Conservation (phyloP, 306 rosid species). For the Alnus rubra region DNA sequence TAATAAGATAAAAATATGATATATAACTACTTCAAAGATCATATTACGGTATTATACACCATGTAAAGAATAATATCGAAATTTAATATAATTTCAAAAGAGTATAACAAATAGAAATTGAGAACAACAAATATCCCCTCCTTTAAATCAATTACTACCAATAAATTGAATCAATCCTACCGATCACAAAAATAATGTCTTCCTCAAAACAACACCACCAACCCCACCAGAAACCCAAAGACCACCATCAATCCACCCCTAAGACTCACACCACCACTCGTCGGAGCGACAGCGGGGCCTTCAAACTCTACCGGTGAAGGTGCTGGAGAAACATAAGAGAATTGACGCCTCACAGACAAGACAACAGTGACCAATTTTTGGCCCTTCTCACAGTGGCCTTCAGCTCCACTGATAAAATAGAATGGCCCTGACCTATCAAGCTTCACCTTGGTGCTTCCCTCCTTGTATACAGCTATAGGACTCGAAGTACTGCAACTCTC, state of each 20-base stretch:
- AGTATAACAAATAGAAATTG: background rate
- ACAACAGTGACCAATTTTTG: slow-evolving; percentile 26
- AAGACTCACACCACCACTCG: background rate
- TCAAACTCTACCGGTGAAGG: background rate
- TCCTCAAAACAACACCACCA: background rate
- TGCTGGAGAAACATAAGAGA: background rate
- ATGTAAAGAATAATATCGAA: background rate
- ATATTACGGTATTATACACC: no score
- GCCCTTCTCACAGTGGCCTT: slow-evolving; percentile 30
- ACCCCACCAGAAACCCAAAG: background rate
- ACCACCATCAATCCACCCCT: background rate
- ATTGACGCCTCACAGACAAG: background rate
- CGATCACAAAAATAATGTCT: background rate
- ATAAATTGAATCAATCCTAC: background rate
- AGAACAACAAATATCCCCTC: background rate
- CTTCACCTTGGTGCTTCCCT: slow-evolving; percentile 26
- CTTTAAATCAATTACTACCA: background rate
- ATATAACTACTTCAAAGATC: no score
- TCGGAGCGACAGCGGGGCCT: background rate
- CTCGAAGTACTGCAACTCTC: slow-evolving; percentile 17
- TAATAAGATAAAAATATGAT: no score
- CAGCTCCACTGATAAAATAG: slow-evolving; percentile 41
- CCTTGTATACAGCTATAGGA: slow-evolving; percentile 1
- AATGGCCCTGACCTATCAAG: slow-evolving; percentile 21
- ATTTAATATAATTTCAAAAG: background rate